Conservation (phyloP, 1,139 yeast species). For the Candida sp. region DNA sequence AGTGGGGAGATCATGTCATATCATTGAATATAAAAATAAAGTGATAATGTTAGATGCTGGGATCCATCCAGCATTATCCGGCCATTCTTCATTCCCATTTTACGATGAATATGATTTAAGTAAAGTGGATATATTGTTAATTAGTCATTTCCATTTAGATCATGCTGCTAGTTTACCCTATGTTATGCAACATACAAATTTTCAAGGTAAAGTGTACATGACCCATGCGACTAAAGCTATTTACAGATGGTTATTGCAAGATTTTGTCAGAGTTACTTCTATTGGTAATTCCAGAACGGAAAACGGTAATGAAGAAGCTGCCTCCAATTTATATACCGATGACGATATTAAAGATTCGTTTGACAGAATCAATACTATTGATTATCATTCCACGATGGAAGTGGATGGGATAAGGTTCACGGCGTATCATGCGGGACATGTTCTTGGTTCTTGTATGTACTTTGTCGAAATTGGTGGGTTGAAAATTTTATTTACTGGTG, state of each 20-base stretch:
- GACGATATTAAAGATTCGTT: slow-evolving; percentile 87
- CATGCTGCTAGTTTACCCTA: slow-evolving; percentile 98
- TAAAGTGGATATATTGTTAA: slow-evolving; percentile 78
- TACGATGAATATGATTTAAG: slow-evolving; percentile 93
- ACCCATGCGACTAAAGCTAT: slow-evolving; percentile 99
- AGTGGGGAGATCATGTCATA: slow-evolving; percentile 96
- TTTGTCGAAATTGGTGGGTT: slow-evolving; percentile 93
- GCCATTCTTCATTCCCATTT: slow-evolving; percentile 88
- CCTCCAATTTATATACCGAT: slow-evolving; percentile 73
- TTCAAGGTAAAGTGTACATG: slow-evolving; percentile 96
- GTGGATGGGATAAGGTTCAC: slow-evolving; percentile 93
- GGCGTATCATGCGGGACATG: slow-evolving; percentile 99
- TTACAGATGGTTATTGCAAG: slow-evolving; percentile 90
- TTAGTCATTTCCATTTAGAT: slow-evolving; percentile 94
- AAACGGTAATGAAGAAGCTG: slow-evolving; percentile 19
- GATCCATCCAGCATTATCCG: slow-evolving; percentile 92
- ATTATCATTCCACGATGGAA: slow-evolving; percentile 93
- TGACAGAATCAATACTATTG: slow-evolving; percentile 89
- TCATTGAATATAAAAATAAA: slow-evolving; percentile 87
- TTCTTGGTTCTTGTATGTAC: slow-evolving; percentile 97
- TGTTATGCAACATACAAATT: slow-evolving; percentile 95
- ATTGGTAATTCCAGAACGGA: slow-evolving; percentile 33
- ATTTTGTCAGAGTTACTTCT: slow-evolving; percentile 88
- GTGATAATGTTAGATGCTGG: slow-evolving; percentile 99
- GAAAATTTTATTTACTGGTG: slow-evolving; percentile 90